Evolutionary conservation across 108 stramenopile species (phyloP).

Genomic region (Cylindrotheca closterium): DNA sequence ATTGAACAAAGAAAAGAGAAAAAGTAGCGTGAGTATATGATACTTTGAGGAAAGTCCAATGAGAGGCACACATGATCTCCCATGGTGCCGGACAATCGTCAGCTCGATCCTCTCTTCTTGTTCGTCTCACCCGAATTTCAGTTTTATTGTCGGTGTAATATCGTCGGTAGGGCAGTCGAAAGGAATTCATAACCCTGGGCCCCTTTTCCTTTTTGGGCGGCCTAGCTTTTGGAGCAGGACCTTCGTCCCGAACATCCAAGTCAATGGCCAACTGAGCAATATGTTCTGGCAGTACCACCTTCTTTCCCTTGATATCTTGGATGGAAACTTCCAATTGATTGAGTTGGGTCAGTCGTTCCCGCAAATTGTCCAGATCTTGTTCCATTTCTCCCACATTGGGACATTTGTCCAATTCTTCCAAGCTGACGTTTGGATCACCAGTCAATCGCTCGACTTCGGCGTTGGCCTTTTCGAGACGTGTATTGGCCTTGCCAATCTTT

Average conservation of each 20-base stretch:
- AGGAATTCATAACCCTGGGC: constrained; percentile 28
- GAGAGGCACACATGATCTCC: neutral
- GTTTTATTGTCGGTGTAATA: constrained; percentile 59
- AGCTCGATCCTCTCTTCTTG: neutral
- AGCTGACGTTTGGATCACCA: constrained; percentile 29
- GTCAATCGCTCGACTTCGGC: constrained; percentile 53
- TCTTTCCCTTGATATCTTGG: constrained; percentile 31
- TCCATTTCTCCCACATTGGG: constrained; percentile 62
- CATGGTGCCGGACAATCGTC: neutral
- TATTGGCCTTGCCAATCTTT: constrained; percentile 75
- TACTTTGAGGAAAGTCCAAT: neutral
- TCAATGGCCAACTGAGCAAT: constrained; percentile 52
- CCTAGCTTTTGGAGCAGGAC: constrained; percentile 22
- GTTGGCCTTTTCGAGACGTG: constrained; percentile 51
- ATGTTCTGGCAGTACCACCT: constrained; percentile 37
- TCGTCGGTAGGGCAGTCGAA: constrained; percentile 73
- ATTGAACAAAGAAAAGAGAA: constrained; percentile 5
- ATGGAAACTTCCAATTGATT: constrained; percentile 65
- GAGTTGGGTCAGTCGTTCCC: constrained; percentile 46
- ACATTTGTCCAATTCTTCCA: constrained; percentile 68
- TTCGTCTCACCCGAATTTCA: constrained; percentile 67
- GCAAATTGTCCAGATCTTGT: constrained; percentile 55
- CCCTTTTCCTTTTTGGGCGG: constrained; percentile 53
- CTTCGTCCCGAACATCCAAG: constrained; percentile 64
- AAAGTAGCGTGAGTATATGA: neutral